Evolutionary conservation across 164 flowering plant genomes (phyloP), one percentile per base, ranked within the genome.

Genomic region (Aristolochia contorta): DNA sequence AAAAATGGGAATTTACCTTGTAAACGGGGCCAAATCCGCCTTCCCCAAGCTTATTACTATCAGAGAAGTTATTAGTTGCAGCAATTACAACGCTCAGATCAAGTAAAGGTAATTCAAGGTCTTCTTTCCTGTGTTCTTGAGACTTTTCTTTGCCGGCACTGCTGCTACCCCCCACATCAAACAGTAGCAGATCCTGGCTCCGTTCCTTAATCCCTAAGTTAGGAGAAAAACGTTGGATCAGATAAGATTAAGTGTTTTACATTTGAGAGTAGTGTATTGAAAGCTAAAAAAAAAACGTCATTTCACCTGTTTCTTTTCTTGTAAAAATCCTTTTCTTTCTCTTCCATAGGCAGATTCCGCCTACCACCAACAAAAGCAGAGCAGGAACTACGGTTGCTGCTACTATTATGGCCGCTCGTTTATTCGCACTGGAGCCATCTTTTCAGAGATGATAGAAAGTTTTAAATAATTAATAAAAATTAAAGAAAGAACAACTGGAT

Each of bases 21-120:
- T 73, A 79, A 64, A 83, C 84, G 46, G 65, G 70, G 27, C 79
- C 79, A 62, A 75, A 75, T 15, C 76, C 76, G 23, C 76, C 79
- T 61, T 67, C 61, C 25, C 79, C 79, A 57, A 75, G 60, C 61
- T 69, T 64, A 27, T 70, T 69, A 14, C 33, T 8, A 2, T 22
- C 50, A 18, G 67, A 37, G 46, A 75, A 75, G 20, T 72, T 68
- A 48, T 72, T 32, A 0, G 74, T 75, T 2, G 72, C 72, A 20
- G 49, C 51, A 22, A 56, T 55, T 52, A 74, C 48, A 21, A 55
- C 57, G 37, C 58, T 3, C 45, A 56, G 32, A 56, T 56, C 53
- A 41, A 65, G 68, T 15, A 62, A 18, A 8, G 70, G 62, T 20
- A 62, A 22, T 46, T 67, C 66, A n/a, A 41, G 6, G 7, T 65